Percentiles rank a stretch among this genome's conserved stretches.
Evolutionary conservation across 2,329 filamentous ascomycete species (phyloP).

Genomic region (Neoascochyta sp.): DNA sequence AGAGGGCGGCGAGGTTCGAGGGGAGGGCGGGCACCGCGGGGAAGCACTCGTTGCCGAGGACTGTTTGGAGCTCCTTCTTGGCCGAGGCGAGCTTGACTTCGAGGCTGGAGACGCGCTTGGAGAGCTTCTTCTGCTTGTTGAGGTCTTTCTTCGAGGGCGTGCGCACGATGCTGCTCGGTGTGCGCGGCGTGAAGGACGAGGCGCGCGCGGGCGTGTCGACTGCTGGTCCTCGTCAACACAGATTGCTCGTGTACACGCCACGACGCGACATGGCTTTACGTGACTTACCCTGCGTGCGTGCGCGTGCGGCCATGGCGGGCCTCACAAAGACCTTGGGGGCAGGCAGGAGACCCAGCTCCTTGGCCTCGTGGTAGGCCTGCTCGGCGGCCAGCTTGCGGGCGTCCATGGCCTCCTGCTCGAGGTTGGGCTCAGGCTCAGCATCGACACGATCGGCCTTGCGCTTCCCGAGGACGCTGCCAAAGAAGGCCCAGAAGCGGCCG

Average conservation of each 20-base stretch:
- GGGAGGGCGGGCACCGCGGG: constrained; percentile 39
- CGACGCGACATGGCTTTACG: too few relatives aligned
- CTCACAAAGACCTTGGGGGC: constrained; percentile 32
- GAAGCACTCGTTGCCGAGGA: constrained; percentile 42
- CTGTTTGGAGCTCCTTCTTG: constrained; percentile 51
- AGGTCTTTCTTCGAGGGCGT: constrained; percentile 56
- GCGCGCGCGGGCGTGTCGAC: neutral
- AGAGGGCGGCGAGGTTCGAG: constrained; percentile 23
- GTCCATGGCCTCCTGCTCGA: constrained; percentile 15
- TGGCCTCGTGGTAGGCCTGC: constrained; percentile 30
- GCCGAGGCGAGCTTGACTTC: constrained; percentile 57
- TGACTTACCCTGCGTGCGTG: too few relatives aligned
- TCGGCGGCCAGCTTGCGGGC: constrained; percentile 30
- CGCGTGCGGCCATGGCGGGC: constrained; percentile 13
- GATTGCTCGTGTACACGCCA: too few relatives aligned
- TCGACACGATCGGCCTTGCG: constrained; percentile 25
- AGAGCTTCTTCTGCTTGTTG: constrained; percentile 54
- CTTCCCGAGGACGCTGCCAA: constrained; percentile 28
- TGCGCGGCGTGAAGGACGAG: constrained; percentile 12
- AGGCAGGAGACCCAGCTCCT: constrained; percentile 32
- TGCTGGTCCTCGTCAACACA: too few relatives aligned
- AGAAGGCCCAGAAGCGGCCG: constrained; percentile 26
- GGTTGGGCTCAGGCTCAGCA: constrained; percentile 15
- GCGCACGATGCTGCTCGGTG: constrained; percentile 39
- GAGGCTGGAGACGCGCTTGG: constrained; percentile 59